Percentiles rank a stretch among this genome's conserved stretches.
Conservation (phyloP, 169 alveolate genomes). For the Babesia caballi region DNA sequence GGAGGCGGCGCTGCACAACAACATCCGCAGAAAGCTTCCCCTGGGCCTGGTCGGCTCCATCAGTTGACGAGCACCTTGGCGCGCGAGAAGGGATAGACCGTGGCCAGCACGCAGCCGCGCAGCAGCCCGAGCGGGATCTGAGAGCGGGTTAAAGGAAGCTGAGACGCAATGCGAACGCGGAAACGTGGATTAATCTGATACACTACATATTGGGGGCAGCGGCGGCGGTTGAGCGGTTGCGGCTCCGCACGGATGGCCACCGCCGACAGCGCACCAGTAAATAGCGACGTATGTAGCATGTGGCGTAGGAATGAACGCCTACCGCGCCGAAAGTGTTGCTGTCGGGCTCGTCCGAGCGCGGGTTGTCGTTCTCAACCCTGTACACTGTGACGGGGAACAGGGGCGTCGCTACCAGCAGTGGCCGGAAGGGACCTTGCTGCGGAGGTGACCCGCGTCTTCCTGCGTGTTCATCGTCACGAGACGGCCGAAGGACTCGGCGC, state of each 20-base stretch:
- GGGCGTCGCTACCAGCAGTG: conserved; percentile 53
- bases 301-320: conserved; percentile 2
- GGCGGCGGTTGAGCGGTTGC: too few relatives aligned
- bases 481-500: conserved; percentile 55
- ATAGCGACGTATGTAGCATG: too few relatives aligned
- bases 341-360: conserved; percentile 50
- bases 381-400: neutral
- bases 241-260: too few relatives aligned
- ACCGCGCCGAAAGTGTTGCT: conserved; percentile 60
- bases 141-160: too few relatives aligned
- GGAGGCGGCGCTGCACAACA: conserved; percentile 35
- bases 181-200: too few relatives aligned
- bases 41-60: conserved; percentile 15
- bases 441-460: neutral
- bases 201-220: too few relatives aligned
- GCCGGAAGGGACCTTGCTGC: conserved; percentile 42
- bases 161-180: too few relatives aligned
- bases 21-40: conserved; percentile 62
- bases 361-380: conserved; percentile 64
- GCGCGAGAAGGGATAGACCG: conserved; percentile 51
- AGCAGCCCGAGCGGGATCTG: conserved; percentile 62
- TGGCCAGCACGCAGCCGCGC: conserved; percentile 59
- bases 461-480: conserved; percentile 22
- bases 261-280: too few relatives aligned
- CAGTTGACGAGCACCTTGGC: conserved; percentile 48